Evolutionary conservation across 1,284 basidiomycete genomes (phyloP).

Genomic region (Paramarasmius palmivorus): DNA sequence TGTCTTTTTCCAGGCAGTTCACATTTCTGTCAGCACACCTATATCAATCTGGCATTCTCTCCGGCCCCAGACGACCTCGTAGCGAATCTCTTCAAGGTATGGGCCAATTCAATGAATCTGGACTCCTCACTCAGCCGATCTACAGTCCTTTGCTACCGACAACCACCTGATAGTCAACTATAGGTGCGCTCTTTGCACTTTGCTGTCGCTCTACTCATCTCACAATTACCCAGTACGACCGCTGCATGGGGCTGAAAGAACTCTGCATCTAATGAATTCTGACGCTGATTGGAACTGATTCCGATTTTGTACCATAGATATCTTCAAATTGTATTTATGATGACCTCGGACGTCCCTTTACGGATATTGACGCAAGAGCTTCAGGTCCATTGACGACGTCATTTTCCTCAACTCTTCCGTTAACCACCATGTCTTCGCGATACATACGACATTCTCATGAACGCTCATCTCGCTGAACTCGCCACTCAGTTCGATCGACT

Average conservation of each 20-base stretch:
- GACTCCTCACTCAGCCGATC: constrained; percentile 3
- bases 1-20: too few species aligned
- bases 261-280: too few species aligned
- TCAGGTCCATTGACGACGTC: too few species aligned
- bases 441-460: constrained; percentile 3
- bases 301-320: too few species aligned
- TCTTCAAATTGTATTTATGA: too few species aligned
- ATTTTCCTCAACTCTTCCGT: too few species aligned
- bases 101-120: constrained; percentile 14
- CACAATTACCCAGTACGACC: constrained; percentile 51
- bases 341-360: too few species aligned
- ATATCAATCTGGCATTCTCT: constrained; percentile 97
- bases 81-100: constrained; percentile 83
- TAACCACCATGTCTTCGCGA: background rate
- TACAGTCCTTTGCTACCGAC: constrained; percentile 88
- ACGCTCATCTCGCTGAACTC: constrained; percentile 44
- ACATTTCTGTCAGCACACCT: constrained; percentile 96
- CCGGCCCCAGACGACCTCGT: constrained; percentile 93
- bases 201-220: background rate
- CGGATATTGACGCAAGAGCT: too few species aligned
- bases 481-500: constrained; percentile 36
- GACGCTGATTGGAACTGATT: too few species aligned
- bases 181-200: constrained; percentile 54
- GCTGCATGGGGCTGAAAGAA: constrained; percentile 71
- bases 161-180: constrained; percentile 96